These are phyloP conservation scores for Chytriomyces confervae DNA, from an alignment of 192 early-diverging fungal genomes.

Conservation along the genomic window DNA sequence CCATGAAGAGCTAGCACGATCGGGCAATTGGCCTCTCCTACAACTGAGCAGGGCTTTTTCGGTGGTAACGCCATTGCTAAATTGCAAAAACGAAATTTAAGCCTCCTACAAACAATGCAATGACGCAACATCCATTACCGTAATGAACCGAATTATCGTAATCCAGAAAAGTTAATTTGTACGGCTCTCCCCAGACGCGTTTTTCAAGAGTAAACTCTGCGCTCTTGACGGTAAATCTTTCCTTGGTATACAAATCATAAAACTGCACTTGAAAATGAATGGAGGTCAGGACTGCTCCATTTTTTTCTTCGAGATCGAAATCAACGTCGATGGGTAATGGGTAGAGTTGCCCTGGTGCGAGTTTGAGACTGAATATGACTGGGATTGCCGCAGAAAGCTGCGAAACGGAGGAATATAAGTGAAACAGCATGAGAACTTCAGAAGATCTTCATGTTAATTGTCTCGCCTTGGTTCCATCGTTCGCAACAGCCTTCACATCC, in stretches of 20 bases:
- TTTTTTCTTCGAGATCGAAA: slow-evolving; percentile 29
- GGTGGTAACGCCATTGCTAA: slow-evolving; percentile 53
- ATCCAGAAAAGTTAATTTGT: slow-evolving; percentile 73
- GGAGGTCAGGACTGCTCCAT: neutral
- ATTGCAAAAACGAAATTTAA: neutral
- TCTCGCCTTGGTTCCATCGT: slow-evolving; percentile 35
- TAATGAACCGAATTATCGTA: slow-evolving; percentile 73
- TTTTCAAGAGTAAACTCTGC: slow-evolving; percentile 33
- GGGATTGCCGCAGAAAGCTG: slow-evolving; percentile 39
- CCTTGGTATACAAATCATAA: slow-evolving; percentile 35
- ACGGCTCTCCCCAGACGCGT: slow-evolving; percentile 56
- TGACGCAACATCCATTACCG: slow-evolving; percentile 45
- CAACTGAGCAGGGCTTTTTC: slow-evolving; percentile 40
- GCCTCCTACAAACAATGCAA: neutral
- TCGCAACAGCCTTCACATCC: slow-evolving; percentile 27
- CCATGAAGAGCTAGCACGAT: slow-evolving; percentile 75
- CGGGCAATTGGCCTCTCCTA: slow-evolving; percentile 51
- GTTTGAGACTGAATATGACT: slow-evolving; percentile 46
- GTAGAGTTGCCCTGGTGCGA: slow-evolving; percentile 57
- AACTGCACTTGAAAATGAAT: slow-evolving; percentile 43
- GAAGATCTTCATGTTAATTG: neutral
- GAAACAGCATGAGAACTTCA: neutral
- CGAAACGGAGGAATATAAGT: neutral
- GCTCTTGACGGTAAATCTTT: slow-evolving; percentile 36
- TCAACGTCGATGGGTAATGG: slow-evolving; percentile 53